These are phyloP conservation scores for Kondoa malvinella DNA, from an alignment of 768 basidiomycete species.

Conservation along the genomic window DNA sequence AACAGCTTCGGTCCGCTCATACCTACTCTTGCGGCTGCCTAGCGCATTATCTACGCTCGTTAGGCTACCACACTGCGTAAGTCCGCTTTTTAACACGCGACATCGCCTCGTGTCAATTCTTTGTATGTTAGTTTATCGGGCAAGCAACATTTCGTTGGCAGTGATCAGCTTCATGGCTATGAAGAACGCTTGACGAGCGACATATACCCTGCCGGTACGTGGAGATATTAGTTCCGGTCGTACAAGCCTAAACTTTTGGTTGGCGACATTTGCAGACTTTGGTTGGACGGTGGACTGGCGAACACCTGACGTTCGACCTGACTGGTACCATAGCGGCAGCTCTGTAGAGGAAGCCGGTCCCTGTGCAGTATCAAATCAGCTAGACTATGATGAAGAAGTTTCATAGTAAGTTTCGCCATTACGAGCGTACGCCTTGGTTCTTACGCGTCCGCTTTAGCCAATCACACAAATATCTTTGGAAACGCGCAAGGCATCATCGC, in stretches of 20 bases:
- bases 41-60: not conserved
- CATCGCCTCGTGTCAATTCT: not conserved
- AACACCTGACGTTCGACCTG: not conserved
- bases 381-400: not conserved
- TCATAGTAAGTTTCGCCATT: not conserved
- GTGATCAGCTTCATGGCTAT: constrained; percentile 6
- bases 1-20: too few species aligned
- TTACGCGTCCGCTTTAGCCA: not conserved
- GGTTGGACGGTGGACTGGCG: constrained; percentile 6
- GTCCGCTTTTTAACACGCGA: not conserved
- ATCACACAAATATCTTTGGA: constrained; percentile 6
- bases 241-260: not conserved
- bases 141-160: not conserved
- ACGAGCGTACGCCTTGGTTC: not conserved
- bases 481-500: constrained; percentile 5
- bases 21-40: too few species aligned
- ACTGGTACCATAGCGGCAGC: constrained; percentile 5
- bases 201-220: constrained; percentile 2
- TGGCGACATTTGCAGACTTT: not conserved
- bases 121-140: not conserved
- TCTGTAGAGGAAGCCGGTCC: constrained; percentile 1
- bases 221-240: not conserved
- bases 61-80: constrained; percentile 7
- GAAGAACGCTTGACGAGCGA: constrained; percentile 4
- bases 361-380: not conserved